Conservation (phyloP, 2,329 filamentous ascomycete genomes). For the Xylaria hypoxylon region DNA sequence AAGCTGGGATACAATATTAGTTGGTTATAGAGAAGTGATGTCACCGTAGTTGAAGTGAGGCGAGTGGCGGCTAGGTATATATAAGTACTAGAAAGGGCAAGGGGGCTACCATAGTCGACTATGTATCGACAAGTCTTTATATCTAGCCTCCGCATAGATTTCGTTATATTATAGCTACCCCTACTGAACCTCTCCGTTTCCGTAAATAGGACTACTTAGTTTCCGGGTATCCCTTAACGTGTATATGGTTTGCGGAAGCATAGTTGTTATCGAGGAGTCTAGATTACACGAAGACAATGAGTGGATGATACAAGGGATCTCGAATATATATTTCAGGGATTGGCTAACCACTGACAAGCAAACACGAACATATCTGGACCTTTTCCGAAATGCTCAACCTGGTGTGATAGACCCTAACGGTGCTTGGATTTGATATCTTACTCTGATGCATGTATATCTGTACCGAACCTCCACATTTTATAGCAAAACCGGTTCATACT, state of each 20-base stretch:
- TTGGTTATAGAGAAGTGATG: background rate
- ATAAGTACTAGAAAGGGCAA: no score
- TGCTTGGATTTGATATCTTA: background rate
- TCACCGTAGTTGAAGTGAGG: background rate
- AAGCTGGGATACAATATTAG: background rate
- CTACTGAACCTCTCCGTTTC: background rate
- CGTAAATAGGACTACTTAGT: no score
- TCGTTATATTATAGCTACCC: no score
- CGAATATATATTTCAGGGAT: background rate
- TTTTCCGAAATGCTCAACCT: background rate
- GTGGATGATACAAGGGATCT: background rate
- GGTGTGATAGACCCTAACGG: background rate
- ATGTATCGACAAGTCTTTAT: background rate
- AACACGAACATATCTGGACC: background rate
- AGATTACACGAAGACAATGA: background rate
- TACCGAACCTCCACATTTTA: no score
- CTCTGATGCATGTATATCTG: no score
- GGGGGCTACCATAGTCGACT: background rate
- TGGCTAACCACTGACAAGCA: background rate
- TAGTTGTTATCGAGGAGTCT: background rate
- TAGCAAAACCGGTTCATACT: background rate
- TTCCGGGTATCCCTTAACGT: background rate
- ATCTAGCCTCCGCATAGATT: background rate
- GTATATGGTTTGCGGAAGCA: background rate
- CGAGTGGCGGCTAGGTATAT: no score